Evolutionary conservation across 306 rosid genomes (phyloP), one percentile per base, ranked within the genome.

Genomic region (Corylus americana): DNA sequence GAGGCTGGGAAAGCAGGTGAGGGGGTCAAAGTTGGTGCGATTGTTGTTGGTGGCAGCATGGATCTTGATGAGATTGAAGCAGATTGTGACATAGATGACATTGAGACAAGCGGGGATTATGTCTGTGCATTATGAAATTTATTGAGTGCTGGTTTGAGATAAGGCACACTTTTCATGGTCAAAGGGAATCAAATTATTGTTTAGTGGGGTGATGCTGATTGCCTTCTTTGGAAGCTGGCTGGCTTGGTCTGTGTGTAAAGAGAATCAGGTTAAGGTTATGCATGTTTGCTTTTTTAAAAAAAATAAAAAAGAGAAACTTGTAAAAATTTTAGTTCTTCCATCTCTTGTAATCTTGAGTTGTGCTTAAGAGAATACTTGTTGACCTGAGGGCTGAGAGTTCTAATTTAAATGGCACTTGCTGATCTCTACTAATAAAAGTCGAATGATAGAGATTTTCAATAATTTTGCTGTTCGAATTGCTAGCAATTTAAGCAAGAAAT

Each of bases 41-140:
- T 80, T 14, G 83, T 88, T 81, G 86, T 90, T 44, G 93, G 90
- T 11, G 94, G 97, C 11, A 93, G 97, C 77, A 86, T 91, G 97
- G 98, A 96, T 81, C 87, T 96, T 73, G 98, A 93, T 82, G 99
- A 93, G 22, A 13, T 90, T 47, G 94, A 93, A 78, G 76, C 89
- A 27, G 99, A 93, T 81, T 83, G 84, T 75, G 98, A 93, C 90
- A 87, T 89, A 3, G 98, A 93, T 75, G 99, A 95, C 55, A 68
- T 90, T 12, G 98, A 95, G 71, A 84, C 94, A 14, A 93, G 98
- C 51, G 98, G 92, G 55, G 98, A 95, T 88, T 95, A 92, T 89
- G 98, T 92, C 53, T 91, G 96, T 77, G 22, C 12, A 27, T 68
- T 75, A 29, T 4, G 18, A 16, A 39, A 44, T 83, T 75, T 74